Percentiles rank a stretch among this genome's conserved stretches.
Evolutionary conservation across 495 filamentous ascomycete genomes (phyloP).

Genomic region (Pyrenula massariospora): DNA sequence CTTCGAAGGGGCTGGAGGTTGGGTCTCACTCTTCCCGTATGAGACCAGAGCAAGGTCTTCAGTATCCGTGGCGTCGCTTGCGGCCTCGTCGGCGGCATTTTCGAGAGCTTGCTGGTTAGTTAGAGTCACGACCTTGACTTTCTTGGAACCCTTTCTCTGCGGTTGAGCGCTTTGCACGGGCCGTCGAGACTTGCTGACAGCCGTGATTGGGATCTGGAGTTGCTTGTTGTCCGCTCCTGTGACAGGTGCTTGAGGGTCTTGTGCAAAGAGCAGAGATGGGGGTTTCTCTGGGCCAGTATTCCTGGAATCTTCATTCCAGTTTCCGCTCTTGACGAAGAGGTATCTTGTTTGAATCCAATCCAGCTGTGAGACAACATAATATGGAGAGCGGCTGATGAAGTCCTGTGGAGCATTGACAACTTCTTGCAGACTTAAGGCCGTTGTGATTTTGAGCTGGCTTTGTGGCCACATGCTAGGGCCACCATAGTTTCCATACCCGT

Average conservation of each 20-base stretch:
- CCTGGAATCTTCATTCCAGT: background rate
- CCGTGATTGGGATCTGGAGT: constrained; percentile 39
- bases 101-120: constrained; percentile 12
- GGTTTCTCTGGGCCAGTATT: constrained; percentile 8
- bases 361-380: constrained; percentile 62
- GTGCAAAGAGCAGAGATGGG: constrained; percentile 29
- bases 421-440: constrained; percentile 72
- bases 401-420: constrained; percentile 64
- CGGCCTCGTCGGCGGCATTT: constrained; percentile 13
- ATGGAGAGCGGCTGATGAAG: constrained; percentile 41
- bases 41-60: constrained; percentile 39
- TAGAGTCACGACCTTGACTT: constrained; percentile 7
- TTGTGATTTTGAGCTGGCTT: constrained; percentile 44
- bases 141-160: constrained; percentile 3
- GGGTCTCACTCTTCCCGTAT: constrained; percentile 6
- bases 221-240: constrained; percentile 17
- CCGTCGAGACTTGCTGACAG: constrained; percentile 26
- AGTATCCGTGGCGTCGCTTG: constrained; percentile 37
- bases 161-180: constrained; percentile 5
- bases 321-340: constrained; percentile 49
- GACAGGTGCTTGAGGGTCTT: constrained; percentile 40
- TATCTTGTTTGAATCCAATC: constrained; percentile 93
- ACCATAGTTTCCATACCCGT: background rate
- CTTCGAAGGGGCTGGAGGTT: constrained; percentile 1
- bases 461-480: constrained; percentile 44